These are phyloP conservation scores for Mycena chlorophos DNA, from an alignment of 768 basidiomycete species.

Conservation along the genomic window DNA sequence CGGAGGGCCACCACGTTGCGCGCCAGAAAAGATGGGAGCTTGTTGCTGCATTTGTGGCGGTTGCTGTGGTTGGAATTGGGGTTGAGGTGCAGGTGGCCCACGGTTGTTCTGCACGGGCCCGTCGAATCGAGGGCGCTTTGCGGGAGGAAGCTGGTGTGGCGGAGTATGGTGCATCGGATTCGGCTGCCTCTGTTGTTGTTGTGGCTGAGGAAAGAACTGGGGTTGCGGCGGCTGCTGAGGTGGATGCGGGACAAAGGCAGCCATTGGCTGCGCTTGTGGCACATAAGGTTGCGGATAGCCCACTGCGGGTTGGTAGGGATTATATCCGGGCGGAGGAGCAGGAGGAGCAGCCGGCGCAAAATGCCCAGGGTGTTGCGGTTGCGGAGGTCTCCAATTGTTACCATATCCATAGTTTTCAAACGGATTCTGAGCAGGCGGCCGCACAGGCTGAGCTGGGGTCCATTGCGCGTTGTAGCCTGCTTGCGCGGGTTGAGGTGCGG, in stretches of 20 bases:
- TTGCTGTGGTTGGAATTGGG: constrained; percentile 52
- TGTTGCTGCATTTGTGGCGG: constrained; percentile 67
- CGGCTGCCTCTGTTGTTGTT: constrained; percentile 51
- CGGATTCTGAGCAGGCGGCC: constrained; percentile 75
- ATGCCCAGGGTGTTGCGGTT: constrained; percentile 58
- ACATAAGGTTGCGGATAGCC: constrained; percentile 68
- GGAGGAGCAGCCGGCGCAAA: constrained; percentile 54
- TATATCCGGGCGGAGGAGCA: constrained; percentile 63
- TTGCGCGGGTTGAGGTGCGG: constrained; percentile 49
- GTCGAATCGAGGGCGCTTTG: constrained; percentile 89
- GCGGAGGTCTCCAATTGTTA: constrained; percentile 59
- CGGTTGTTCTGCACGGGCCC: constrained; percentile 60
- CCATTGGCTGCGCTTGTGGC: constrained; percentile 59
- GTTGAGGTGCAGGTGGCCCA: constrained; percentile 56
- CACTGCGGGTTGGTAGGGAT: constrained; percentile 71
- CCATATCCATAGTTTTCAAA: constrained; percentile 95
- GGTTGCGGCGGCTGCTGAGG: constrained; percentile 45
- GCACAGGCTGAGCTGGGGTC: constrained; percentile 60
- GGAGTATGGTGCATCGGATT: constrained; percentile 62
- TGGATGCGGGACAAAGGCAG: constrained; percentile 47
- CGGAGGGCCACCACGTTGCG: constrained; percentile 38
- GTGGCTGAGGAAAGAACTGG: constrained; percentile 40
- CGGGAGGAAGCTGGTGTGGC: constrained; percentile 85
- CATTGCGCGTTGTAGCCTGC: constrained; percentile 71
- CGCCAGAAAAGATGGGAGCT: constrained; percentile 36